A percentile compares a stretch with the other conserved stretches of the same genome.
These are phyloP conservation scores for Phalaenopsis hybrid DNA, from an alignment of 116 monocot species.

Conservation along the genomic window DNA sequence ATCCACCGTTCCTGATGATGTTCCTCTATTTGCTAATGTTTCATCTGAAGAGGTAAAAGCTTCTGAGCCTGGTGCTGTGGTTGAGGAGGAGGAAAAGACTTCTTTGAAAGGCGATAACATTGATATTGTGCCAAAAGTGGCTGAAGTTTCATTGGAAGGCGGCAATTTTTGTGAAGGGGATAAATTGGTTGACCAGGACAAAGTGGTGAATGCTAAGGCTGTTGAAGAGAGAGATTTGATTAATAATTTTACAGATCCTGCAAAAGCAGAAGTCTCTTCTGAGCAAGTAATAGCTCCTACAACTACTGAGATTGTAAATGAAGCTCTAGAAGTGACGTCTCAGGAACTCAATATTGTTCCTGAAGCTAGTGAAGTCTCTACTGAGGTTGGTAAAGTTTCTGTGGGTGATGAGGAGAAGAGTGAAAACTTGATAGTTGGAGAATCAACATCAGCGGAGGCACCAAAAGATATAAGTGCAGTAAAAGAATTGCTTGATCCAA, in stretches of 20 bases:
- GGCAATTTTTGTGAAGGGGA: neutral
- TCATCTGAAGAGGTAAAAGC: neutral
- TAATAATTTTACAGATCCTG: neutral
- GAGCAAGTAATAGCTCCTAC: conserved; percentile 5
- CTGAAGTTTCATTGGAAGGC: neutral
- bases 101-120: neutral
- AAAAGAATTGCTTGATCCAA: no score
- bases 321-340: no score
- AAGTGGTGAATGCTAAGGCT: neutral
- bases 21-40: neutral
- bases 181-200: neutral
- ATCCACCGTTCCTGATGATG: neutral
- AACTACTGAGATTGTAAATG: no score
- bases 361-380: no score
- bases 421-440: no score
- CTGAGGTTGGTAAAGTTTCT: no score
- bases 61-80: neutral
- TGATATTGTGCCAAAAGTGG: neutral
- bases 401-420: no score
- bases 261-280: neutral
- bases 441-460: no score
- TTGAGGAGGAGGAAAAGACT: neutral
- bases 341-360: no score
- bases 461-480: no score
- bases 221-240: neutral